Evolutionary conservation across 306 rosid species (phyloP), one percentile per base, ranked within the genome.

Genomic region (Vigna trinervia): DNA sequence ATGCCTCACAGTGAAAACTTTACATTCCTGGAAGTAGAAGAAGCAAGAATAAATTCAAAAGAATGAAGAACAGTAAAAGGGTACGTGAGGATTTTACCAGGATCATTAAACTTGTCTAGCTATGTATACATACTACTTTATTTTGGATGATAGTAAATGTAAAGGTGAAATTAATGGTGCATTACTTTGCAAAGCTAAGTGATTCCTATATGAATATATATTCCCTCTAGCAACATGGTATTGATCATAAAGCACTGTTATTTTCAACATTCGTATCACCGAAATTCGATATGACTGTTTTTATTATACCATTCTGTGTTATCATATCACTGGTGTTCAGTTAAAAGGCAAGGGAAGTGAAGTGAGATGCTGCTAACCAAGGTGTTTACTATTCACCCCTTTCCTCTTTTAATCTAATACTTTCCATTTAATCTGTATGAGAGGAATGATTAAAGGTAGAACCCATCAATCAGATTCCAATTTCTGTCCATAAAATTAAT

Each of bases 381-480:
- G 58, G 66, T 67, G 73, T 72, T 80, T 45, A 74, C 71, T 56
- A 34, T 64, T 53, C 54, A 53, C 28, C 51, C 5, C 56, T 76
- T 65, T 70, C 3, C 43, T 68, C 78, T 81, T 43, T 36, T 67
- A 63, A 70, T 69, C 66, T 39, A 50, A 39, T 71, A 70, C 48
- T 66, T 80, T 81, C 67, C 43, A 66, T 69, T 58, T 83, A 73
- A 80, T 79, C 60, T 68, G 73, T 85, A 78, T 52, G 51, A 74
- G 79, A 74, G 76, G 87, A 87, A 90, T 90, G 89, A 86, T 87
- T 90, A 90, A 89, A 90, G 90, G 68, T 13, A 63, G 87, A 87
- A 85, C 83, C 91, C 90, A 89, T 92, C 91, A 87, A 90, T 89
- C 89, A 80, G 85, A 92, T 87, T 90, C 92, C 91, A 83, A 92